Base-by-base conservation (phyloP, 225 moss, liverwort and hornwort species). In the Bryum argenteum region DNA sequence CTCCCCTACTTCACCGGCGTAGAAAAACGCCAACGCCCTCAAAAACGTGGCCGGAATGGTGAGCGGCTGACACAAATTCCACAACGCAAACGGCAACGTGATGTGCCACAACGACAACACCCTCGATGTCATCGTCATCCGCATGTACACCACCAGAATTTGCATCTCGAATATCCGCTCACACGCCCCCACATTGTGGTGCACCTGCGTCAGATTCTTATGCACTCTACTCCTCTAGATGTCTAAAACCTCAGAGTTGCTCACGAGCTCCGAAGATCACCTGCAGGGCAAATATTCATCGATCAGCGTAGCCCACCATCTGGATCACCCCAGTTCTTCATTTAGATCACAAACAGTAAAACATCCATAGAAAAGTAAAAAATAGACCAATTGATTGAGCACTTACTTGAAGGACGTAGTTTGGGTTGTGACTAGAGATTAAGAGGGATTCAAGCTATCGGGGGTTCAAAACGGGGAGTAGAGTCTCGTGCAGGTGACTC, bases 21-120 rank as follows among this genome's bases (percentile, higher is more conserved):
- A 82, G 53, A 82, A 82, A 8, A 79, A 33, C 11, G 71, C 70
- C 17, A 66, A 40, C 11, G 61, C 62, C 18, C 68, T 83, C 16
- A 79, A 6, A 53, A 75, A 79, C 18, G n/a, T n/a, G n/a, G n/a
- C n/a, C n/a, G 84, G 86, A 9, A 88, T 57, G 0, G 88, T 77
- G 66, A 81, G 75, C 89, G 84, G 88, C 15, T 54, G 63, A 75
- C 89, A 89, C n/a, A 80, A 66, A n/a, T 83, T 77, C 88, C 88
- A 92, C 37, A 89, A 62, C 21, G 83, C 86, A 5, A 88, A 47
- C n/a, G n/a, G n/a, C n/a, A n/a, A n/a, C n/a, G n/a, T 73, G 33
- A 89, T 33, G 65, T 88, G 88, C 92, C 92, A 89, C 10, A 92
- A 26, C 7, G 79, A 63, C 53, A 92, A 56, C 26, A 87, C 78